Percentiles rank a stretch among this genome's conserved stretches.
These are phyloP conservation scores for Conticribra weissflogii DNA, from an alignment of 108 stramenopile species.

Conservation along the genomic window DNA sequence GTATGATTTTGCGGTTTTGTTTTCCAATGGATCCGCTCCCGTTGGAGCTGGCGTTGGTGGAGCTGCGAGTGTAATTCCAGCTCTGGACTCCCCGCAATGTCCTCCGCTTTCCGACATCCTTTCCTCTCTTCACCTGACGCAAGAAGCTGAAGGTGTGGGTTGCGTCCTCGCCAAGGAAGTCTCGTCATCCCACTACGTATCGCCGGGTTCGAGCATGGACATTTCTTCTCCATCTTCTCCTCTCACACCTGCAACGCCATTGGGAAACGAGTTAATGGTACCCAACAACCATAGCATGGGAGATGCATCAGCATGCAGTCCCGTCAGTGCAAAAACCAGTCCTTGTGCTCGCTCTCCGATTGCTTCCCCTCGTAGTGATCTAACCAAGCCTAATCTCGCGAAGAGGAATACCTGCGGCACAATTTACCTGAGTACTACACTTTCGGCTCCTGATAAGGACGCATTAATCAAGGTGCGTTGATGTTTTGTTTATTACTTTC, in stretches of 20 bases:
- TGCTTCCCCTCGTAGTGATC: background rate
- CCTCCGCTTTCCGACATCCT: slow-evolving; percentile 20
- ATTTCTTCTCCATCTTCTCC: slow-evolving; percentile 11
- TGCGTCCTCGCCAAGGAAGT: background rate
- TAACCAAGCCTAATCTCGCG: slow-evolving; percentile 45
- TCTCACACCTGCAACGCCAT: slow-evolving; percentile 18
- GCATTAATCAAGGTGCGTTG: slow-evolving; percentile 87
- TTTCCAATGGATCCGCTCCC: slow-evolving; percentile 12
- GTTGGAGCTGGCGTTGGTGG: background rate
- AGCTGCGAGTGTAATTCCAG: slow-evolving; percentile 1
- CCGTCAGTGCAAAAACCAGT: background rate
- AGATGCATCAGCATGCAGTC: slow-evolving; percentile 12
- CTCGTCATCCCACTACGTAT: background rate
- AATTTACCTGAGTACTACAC: slow-evolving; percentile 84
- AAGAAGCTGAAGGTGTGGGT: slow-evolving; percentile 30
- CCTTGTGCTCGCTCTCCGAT: background rate
- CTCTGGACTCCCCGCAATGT: background rate
- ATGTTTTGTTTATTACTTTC: no score
- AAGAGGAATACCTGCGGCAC: slow-evolving; percentile 93
- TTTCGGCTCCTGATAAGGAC: slow-evolving; percentile 94
- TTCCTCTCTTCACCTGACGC: slow-evolving; percentile 30
- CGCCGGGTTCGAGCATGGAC: background rate
- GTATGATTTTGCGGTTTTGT: slow-evolving; percentile 29
- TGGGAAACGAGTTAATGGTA: no score
- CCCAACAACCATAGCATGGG: background rate